Conservation (phyloP, 1,284 basidiomycete genomes). For the Cryptococcus wingfieldii region DNA sequence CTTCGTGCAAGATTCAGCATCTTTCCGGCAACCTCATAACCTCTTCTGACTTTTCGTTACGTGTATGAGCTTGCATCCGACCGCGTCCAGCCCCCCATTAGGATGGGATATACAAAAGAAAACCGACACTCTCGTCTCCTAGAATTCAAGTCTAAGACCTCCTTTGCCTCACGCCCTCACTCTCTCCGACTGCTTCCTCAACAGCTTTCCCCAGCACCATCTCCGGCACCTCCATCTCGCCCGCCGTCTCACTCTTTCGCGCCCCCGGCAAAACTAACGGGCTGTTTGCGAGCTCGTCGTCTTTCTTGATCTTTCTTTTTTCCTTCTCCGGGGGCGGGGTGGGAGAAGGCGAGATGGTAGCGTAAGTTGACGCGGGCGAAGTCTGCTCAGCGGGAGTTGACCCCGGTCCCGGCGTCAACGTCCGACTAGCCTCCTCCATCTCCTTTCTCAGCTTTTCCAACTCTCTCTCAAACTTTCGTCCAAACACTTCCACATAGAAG, state of each 20-base stretch:
- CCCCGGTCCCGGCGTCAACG: conserved; percentile 12
- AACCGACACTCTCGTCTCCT: too few species aligned
- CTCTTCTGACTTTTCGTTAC: too few species aligned
- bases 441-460: conserved; percentile 82
- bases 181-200: conserved; percentile 15
- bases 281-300: conserved; percentile 23
- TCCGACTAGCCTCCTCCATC: conserved; percentile 43
- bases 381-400: conserved; percentile 1
- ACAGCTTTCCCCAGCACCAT: conserved; percentile 19
- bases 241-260: conserved; percentile 4
- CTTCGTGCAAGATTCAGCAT: too few species aligned
- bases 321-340: neutral
- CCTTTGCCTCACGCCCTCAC: conserved; percentile 2
- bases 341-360: conserved; percentile 1
- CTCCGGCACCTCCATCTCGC: conserved; percentile 27
- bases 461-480: conserved; percentile 87
- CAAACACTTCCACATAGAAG: conserved; percentile 88
- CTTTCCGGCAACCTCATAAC: too few species aligned
- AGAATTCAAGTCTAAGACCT: too few species aligned
- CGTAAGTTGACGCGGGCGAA: conserved; percentile 1
- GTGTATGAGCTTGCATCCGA: too few species aligned
- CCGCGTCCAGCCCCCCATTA: too few species aligned
- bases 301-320: conserved; percentile 7
- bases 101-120: too few species aligned
- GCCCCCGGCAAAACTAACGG: conserved; percentile 36